phyloP scores from a whole-genome alignment of 1,284 basidiomycete species.

The Naganishia albida region DNA sequence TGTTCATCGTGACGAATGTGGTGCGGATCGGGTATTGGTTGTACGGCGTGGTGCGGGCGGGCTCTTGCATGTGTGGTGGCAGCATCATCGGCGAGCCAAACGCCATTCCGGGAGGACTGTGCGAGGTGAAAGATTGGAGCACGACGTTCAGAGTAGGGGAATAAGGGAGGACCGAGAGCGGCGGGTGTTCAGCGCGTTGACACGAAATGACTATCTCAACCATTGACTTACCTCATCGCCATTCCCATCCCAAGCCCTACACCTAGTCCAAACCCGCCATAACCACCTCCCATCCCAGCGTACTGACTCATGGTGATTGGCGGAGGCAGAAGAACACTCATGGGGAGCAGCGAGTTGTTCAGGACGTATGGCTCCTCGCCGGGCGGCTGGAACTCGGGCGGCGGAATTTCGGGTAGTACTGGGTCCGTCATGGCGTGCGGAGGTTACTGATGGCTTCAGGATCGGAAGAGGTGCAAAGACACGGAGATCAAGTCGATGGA shows the following conservation, averaged over 20 bases:
- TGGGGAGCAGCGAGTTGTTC: constrained; percentile 15
- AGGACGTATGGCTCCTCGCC: constrained; percentile 25
- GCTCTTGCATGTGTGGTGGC: constrained; percentile 14
- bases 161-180: too few species aligned
- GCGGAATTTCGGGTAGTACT: constrained; percentile 2
- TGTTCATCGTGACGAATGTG: constrained; percentile 55
- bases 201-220: not conserved
- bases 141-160: not conserved
- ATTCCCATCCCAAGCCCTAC: constrained; percentile 17
- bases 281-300: not conserved
- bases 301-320: constrained; percentile 24
- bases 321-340: constrained; percentile 24
- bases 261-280: constrained; percentile 13
- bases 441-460: not conserved
- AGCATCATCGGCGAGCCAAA: constrained; percentile 16
- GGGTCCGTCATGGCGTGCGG: constrained; percentile 14
- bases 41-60: constrained; percentile 20
- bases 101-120: constrained; percentile 1
- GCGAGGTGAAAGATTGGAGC: too few species aligned
- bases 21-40: constrained; percentile 32
- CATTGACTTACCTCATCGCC: constrained; percentile 1
- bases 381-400: constrained; percentile 25
- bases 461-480: not conserved
- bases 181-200: too few species aligned
- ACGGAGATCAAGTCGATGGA: not conserved